These are phyloP conservation scores for Royoungia palumana DNA, from an alignment of 768 basidiomycete species.

Conservation along the genomic window DNA sequence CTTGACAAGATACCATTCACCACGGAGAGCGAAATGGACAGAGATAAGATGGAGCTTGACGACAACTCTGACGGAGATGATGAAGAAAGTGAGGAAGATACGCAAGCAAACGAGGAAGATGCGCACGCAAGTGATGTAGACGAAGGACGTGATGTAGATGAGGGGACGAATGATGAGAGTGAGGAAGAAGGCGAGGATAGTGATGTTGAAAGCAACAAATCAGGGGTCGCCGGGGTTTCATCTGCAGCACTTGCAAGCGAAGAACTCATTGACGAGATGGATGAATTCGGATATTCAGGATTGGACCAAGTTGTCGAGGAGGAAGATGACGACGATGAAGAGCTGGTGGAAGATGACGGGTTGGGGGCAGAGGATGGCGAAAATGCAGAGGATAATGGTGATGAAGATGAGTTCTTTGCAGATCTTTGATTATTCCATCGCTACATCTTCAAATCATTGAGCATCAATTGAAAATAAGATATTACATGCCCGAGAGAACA, in stretches of 20 bases:
- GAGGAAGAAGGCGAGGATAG: background rate
- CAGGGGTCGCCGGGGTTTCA: background rate
- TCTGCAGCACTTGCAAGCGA: background rate
- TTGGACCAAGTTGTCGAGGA: background rate
- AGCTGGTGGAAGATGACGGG: too few relatives aligned
- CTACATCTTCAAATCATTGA: too few relatives aligned
- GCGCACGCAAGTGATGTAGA: too few relatives aligned
- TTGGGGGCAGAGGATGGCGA: too few relatives aligned
- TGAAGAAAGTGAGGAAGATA: background rate
- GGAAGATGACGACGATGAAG: background rate
- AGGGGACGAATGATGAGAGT: too few relatives aligned
- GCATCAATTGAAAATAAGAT: too few relatives aligned
- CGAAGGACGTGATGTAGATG: too few relatives aligned
- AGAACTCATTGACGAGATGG: slow-evolving; percentile 3
- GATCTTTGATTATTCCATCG: too few relatives aligned
- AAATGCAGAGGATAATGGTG: too few relatives aligned
- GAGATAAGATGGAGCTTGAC: too few relatives aligned
- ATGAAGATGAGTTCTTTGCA: too few relatives aligned
- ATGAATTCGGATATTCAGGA: background rate
- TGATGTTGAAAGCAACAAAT: background rate
- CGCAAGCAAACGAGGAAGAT: background rate
- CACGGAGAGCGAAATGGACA: background rate
- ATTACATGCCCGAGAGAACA: too few relatives aligned
- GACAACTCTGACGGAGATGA: background rate
- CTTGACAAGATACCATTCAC: background rate